A percentile compares a stretch with the other conserved stretches of the same genome.
These are phyloP conservation scores for Setomelanomma holmii DNA, from an alignment of 2,329 filamentous ascomycete species.

Conservation along the genomic window DNA sequence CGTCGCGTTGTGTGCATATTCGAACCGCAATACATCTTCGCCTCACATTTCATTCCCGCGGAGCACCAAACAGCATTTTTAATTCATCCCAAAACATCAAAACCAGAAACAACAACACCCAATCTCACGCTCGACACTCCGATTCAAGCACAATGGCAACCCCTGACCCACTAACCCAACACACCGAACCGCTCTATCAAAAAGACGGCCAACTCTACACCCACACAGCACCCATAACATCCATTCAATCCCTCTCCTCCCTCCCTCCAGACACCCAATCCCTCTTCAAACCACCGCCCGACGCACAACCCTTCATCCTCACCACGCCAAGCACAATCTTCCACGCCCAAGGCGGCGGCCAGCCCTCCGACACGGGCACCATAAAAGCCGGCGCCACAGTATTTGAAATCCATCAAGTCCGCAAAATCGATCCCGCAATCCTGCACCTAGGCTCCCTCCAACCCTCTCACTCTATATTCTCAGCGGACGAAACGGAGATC, in stretches of 20 bases:
- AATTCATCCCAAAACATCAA: neutral
- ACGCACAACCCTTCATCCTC: conserved; percentile 61
- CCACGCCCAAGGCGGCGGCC: conserved; percentile 76
- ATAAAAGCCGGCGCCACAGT: conserved; percentile 52
- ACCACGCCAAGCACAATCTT: conserved; percentile 73
- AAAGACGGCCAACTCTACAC: conserved; percentile 51
- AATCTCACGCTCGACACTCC: neutral
- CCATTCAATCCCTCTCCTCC: conserved; percentile 57
- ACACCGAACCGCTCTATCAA: conserved; percentile 48
- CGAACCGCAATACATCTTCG: neutral
- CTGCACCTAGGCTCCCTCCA: conserved; percentile 70
- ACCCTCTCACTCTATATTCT: conserved; percentile 2
- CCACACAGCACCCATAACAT: conserved; percentile 55
- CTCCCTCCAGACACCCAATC: conserved; percentile 60
- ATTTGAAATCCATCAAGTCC: conserved; percentile 65
- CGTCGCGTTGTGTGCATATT: neutral
- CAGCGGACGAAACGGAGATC: conserved; percentile 34
- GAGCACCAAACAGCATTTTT: neutral
- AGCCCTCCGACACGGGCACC: conserved; percentile 71
- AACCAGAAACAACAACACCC: neutral
- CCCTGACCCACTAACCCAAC: conserved; percentile 6
- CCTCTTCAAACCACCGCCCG: conserved; percentile 65
- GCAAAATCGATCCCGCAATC: conserved; percentile 63
- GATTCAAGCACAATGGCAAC: neutral
- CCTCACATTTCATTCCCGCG: neutral